phyloP scores from a whole-genome alignment of 306 rosid species.

The Cicer cuneatum region DNA sequence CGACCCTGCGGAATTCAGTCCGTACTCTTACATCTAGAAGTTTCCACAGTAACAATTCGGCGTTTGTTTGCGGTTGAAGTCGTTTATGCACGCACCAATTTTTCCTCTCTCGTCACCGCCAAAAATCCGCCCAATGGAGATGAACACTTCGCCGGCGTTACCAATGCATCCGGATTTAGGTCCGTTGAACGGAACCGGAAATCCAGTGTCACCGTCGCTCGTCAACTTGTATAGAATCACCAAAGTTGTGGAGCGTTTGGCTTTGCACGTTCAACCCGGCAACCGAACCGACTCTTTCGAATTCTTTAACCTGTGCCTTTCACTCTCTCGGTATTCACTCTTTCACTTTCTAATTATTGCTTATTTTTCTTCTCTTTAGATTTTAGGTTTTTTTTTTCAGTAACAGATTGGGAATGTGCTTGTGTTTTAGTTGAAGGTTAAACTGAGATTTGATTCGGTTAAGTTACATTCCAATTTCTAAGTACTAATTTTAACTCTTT shows the following conservation, averaged over 20 bases:
- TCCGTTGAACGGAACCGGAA: background rate
- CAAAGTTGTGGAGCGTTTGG: constrained; percentile 50
- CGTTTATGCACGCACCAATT: background rate
- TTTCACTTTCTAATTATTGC: background rate
- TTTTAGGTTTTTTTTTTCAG: background rate
- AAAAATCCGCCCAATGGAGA: background rate
- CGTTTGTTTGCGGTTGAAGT: background rate
- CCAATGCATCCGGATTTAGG: constrained; percentile 24
- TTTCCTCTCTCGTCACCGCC: background rate
- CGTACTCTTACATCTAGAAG: background rate
- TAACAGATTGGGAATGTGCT: background rate
- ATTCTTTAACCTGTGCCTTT: constrained; percentile 55
- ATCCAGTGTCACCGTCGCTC: constrained; percentile 38
- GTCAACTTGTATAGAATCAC: constrained; percentile 51
- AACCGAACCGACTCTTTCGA: constrained; percentile 44
- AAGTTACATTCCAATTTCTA: background rate
- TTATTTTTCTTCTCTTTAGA: background rate
- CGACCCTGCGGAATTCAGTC: too few relatives aligned
- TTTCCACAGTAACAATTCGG: background rate
- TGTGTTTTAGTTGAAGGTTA: background rate
- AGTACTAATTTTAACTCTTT: background rate
- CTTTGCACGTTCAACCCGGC: constrained; percentile 43
- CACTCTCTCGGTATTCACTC: constrained; percentile 62
- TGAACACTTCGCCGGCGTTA: constrained; percentile 34
- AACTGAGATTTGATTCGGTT: background rate